A percentile compares a stretch with the other conserved stretches of the same genome.
Evolutionary conservation across 768 basidiomycete species (phyloP).

Genomic region (Tricholoma bakamatsutake): DNA sequence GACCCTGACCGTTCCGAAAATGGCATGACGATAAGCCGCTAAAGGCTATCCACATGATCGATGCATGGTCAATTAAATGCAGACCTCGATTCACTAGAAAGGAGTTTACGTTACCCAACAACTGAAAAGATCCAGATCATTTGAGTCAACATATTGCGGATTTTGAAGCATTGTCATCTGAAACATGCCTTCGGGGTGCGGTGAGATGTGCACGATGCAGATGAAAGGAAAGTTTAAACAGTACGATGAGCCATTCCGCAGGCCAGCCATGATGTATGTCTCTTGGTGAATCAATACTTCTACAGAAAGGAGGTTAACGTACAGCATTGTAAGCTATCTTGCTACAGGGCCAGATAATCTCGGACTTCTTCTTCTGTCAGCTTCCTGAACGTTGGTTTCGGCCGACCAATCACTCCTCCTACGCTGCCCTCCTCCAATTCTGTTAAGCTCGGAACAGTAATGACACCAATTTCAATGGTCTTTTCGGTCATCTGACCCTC

Average conservation of each 20-base stretch:
- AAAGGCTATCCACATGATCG: neutral
- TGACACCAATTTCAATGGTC: conserved; percentile 97
- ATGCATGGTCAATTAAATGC: neutral
- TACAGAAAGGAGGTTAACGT: conserved; percentile 15
- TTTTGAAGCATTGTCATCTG: neutral
- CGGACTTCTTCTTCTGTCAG: conserved; percentile 94
- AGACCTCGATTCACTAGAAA: neutral
- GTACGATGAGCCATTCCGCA: neutral
- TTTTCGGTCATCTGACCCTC: conserved; percentile 99
- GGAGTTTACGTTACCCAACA: conserved; percentile 1
- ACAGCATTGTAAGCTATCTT: conserved; percentile 15
- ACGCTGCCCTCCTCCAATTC: conserved; percentile 69
- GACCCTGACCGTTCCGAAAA: neutral
- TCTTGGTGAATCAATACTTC: conserved; percentile 1
- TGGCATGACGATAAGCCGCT: neutral
- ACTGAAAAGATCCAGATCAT: neutral
- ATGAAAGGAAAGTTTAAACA: neutral
- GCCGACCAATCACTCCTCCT: conserved; percentile 60
- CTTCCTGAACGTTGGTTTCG: conserved; percentile 90
- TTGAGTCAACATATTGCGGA: neutral
- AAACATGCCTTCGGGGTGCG: neutral
- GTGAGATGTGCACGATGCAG: neutral
- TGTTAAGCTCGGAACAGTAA: conserved; percentile 77
- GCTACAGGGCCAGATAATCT: conserved; percentile 86
- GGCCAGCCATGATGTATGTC: neutral